A percentile compares a stretch with the other conserved stretches of the same genome.
These are phyloP conservation scores for Pseudogymnoascus sp. DNA, from an alignment of 2,329 filamentous ascomycete species.

Conservation along the genomic window DNA sequence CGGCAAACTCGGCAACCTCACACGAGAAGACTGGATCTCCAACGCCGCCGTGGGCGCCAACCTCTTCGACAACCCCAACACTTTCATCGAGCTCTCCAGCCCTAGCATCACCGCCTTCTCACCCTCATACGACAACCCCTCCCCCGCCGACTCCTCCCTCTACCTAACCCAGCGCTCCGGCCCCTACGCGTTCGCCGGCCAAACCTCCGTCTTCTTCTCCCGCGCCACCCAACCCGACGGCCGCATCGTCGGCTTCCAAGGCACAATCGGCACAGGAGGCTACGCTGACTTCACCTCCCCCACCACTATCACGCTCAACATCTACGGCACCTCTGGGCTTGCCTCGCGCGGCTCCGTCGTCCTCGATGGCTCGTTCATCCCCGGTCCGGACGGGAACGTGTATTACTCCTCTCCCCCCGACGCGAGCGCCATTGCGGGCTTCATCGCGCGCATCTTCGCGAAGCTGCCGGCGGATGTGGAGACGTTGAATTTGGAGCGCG, in stretches of 20 bases:
- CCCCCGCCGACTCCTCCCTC: slow-evolving; percentile 33
- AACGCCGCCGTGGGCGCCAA: slow-evolving; percentile 40
- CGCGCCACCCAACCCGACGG: slow-evolving; percentile 36
- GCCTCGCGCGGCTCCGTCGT: slow-evolving; percentile 39
- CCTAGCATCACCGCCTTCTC: slow-evolving; percentile 38
- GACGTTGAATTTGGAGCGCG: slow-evolving; percentile 39
- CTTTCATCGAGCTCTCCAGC: slow-evolving; percentile 40
- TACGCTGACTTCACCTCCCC: slow-evolving; percentile 32
- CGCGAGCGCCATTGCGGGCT: slow-evolving; percentile 39
- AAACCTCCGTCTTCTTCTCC: slow-evolving; percentile 46
- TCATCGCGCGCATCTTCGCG: slow-evolving; percentile 43
- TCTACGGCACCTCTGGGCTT: slow-evolving; percentile 49
- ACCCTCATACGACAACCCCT: slow-evolving; percentile 38
- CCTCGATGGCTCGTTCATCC: slow-evolving; percentile 36
- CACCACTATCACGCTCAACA: slow-evolving; percentile 45
- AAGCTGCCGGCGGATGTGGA: slow-evolving; percentile 34
- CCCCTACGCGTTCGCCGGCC: slow-evolving; percentile 44
- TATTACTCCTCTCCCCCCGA: slow-evolving; percentile 42
- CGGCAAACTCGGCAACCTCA: slow-evolving; percentile 29
- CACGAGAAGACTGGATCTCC: slow-evolving; percentile 37
- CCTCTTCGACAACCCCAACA: slow-evolving; percentile 49
- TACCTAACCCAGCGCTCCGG: slow-evolving; percentile 42
- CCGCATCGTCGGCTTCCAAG: slow-evolving; percentile 38
- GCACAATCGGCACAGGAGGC: slow-evolving; percentile 43
- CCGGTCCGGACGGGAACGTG: slow-evolving; percentile 34